Evolutionary conservation across 805 yeast genomes (phyloP), one percentile per base, ranked within the genome.

Genomic region (Candida odintsovae): DNA sequence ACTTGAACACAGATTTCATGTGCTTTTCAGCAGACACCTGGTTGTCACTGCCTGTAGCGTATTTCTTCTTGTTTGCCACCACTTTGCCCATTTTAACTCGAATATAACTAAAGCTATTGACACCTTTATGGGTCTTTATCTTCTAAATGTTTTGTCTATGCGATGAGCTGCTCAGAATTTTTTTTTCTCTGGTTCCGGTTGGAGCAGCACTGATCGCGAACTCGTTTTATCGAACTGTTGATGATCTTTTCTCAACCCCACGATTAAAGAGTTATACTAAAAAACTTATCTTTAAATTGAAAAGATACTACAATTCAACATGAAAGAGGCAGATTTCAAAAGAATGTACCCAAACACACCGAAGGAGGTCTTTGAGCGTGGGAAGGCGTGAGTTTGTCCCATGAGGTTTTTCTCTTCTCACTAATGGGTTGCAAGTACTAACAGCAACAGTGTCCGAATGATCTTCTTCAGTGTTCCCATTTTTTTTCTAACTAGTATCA

Each of bases 1-100:
- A 90, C 63, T 94, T 94, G 78, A 94, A 94, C 33, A 94, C 97
- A 2, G 88, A 80, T 62, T 82, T 82, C 64, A 83, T 68, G 62
- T 82, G 87, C 52, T 80, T 82, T 44, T 79, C 84, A 12, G 86
- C 84, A 8, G 83, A 76, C 12, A 81, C 88, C n/a, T 78, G 74
- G 11, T 76, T 75, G 35, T 74, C 78, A 1, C 77, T 66, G 16
- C 78, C 73, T 40, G 69, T 58, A 5, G 75, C 61, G 28, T 74
- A 65, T 54, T 80, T 82, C 67, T 76, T 81, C 70, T 82, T 83
- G 61, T 75, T 82, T 9, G 76, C 77, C 16, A 82, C 84, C 58
- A 47, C 59, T 36, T 59, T 55, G 42, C 50, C 59, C 63, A 57
- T 57, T 7, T 6, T 43, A 8, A 15, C 28, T 6, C n/a, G 13